Evolutionary conservation across 2,329 filamentous ascomycete genomes (phyloP), one percentile per base, ranked within the genome.

Genomic region (Thelonectria blattea): DNA sequence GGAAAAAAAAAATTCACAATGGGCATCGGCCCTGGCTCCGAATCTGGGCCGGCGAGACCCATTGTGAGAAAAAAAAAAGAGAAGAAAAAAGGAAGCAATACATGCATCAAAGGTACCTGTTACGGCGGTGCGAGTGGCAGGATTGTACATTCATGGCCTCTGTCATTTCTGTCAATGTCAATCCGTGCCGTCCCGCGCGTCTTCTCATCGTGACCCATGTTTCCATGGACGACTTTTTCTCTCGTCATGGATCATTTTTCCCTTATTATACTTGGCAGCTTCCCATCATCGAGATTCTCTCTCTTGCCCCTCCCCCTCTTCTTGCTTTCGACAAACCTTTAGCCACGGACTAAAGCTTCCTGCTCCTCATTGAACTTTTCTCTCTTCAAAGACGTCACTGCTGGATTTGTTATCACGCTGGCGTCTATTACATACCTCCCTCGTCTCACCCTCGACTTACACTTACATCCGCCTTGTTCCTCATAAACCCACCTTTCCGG

Each of bases 331-430:
- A 7, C 50, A 56, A 52, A 37, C 63, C 51, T 46, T 50, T 48
- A 52, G 56, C 60, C 62, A 58, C 68, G 68, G 68, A 70, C 68
- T 66, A 70, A 70, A 71, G 30, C 59, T 68, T 70, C 68, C 68
- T 50, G 47, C 27, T 67, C 42, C 43, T 56, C 43, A 42, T 20
- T 49, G 50, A 27, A 50, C 34, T 43, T 52, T 57, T 20, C 41
- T 20, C 46, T 17, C 14, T 58, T 50, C 58, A 49, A 58, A 63
- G 68, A 69, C 67, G 67, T 69, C 67, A 69, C 63, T 56, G 49
- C 54, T 65, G 52, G 48, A 20, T 34, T 60, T 56, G 54, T 50
- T 62, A 56, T 56, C 30, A 24, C 22, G 22, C 22, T 6, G 22
- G 22, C 22, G 34, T 14, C 34, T 11, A 37, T n/a, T 47, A 47